A percentile compares a stretch with the other conserved stretches of the same genome.
phyloP scores from a whole-genome alignment of 371 early-diverging fungal species.

The Mucor velutinosus region DNA sequence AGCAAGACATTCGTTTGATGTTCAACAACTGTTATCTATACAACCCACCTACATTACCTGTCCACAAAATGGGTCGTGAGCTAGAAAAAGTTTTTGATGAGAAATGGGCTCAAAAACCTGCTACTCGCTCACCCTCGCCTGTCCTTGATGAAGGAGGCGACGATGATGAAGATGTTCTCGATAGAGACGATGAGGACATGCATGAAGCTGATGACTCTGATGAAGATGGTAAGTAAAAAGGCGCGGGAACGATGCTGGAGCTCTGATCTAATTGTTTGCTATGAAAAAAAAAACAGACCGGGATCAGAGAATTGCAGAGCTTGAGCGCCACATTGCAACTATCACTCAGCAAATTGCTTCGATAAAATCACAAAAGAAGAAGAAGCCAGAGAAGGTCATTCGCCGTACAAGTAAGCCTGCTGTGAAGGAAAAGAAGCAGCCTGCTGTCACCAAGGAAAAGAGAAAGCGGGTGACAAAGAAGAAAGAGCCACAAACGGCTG shows the following conservation, averaged over 20 bases:
- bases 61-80: slow-evolving; percentile 81
- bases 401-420: slow-evolving; percentile 22
- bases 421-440: slow-evolving; percentile 27
- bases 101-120: slow-evolving; percentile 80
- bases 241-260: not conserved
- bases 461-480: slow-evolving; percentile 23
- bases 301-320: slow-evolving; percentile 63
- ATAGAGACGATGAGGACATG: slow-evolving; percentile 19
- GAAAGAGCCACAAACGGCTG: slow-evolving; percentile 4
- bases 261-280: not conserved
- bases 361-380: slow-evolving; percentile 62
- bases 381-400: slow-evolving; percentile 43
- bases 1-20: slow-evolving; percentile 86
- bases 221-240: slow-evolving; percentile 40
- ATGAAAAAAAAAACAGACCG: slow-evolving; percentile 20
- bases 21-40: slow-evolving; percentile 94
- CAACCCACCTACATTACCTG: slow-evolving; percentile 89
- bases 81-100: slow-evolving; percentile 84
- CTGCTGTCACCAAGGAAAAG: slow-evolving; percentile 21
- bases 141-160: slow-evolving; percentile 16
- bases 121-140: slow-evolving; percentile 13
- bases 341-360: slow-evolving; percentile 67
- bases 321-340: slow-evolving; percentile 66
- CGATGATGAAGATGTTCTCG: not conserved
- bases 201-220: slow-evolving; percentile 33